Evolutionary conservation across 768 basidiomycete species (phyloP).

Genomic region (Pleurotus pulmonarius): DNA sequence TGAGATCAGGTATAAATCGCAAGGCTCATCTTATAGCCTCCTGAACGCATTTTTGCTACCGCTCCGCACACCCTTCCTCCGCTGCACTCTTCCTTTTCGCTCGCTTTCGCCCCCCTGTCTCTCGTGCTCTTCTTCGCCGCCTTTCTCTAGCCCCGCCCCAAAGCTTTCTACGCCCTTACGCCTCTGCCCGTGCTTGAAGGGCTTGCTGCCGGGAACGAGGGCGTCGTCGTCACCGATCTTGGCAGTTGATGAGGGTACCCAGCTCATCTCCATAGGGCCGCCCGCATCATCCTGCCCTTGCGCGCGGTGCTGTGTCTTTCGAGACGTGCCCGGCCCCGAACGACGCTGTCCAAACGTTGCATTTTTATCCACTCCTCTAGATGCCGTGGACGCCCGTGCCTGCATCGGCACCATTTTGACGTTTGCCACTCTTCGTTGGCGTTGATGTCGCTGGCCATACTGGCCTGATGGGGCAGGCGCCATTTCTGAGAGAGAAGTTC

Average conservation of each 20-base stretch:
- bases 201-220: constrained; percentile 19
- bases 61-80: constrained; percentile 78
- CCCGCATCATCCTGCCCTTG: constrained; percentile 32
- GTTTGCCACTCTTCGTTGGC: constrained; percentile 40
- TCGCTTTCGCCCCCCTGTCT: constrained; percentile 59
- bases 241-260: constrained; percentile 58
- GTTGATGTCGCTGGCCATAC: constrained; percentile 39
- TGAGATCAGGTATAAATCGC: not conserved
- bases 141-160: constrained; percentile 87
- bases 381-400: constrained; percentile 29
- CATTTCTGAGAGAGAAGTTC: no score
- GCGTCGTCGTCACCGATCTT: constrained; percentile 30
- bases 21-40: not conserved
- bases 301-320: constrained; percentile 13
- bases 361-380: constrained; percentile 36
- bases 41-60: constrained; percentile 85
- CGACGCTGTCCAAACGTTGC: constrained; percentile 74
- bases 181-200: constrained; percentile 29
- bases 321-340: constrained; percentile 10
- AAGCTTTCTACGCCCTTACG: constrained; percentile 73
- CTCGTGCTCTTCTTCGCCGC: constrained; percentile 47
- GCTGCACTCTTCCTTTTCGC: constrained; percentile 71
- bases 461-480: constrained; percentile 19
- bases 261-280: constrained; percentile 81
- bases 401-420: constrained; percentile 68